Evolutionary conservation across 805 yeast species (phyloP).

Genomic region (Citeromyces matritensis): DNA sequence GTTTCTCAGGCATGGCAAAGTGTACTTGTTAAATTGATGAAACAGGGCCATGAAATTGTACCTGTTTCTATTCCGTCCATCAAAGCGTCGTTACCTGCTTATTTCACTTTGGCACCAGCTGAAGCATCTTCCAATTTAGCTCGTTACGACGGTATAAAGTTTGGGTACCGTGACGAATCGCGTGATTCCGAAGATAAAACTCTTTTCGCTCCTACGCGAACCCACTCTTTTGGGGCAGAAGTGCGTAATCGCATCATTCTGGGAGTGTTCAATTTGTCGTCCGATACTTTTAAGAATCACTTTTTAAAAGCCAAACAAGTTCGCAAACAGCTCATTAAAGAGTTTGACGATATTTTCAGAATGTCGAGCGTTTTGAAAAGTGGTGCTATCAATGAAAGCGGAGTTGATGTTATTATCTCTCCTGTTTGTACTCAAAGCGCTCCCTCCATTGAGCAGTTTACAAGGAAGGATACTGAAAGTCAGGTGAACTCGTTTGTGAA

Average conservation of each 20-base stretch:
- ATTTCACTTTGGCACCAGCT: slow-evolving; percentile 79
- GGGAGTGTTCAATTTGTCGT: slow-evolving; percentile 77
- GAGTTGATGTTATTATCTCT: slow-evolving; percentile 56
- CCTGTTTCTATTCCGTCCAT: slow-evolving; percentile 63
- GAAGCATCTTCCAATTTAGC: slow-evolving; percentile 91
- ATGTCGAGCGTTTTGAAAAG: slow-evolving; percentile 24
- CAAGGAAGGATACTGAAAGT: slow-evolving; percentile 16
- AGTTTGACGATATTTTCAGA: slow-evolving; percentile 52
- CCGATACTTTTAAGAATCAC: slow-evolving; percentile 60
- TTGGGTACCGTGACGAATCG: slow-evolving; percentile 36
- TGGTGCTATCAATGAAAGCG: slow-evolving; percentile 10
- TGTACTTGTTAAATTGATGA: slow-evolving; percentile 25
- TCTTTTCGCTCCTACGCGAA: slow-evolving; percentile 44
- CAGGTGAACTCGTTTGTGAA: slow-evolving; percentile 49
- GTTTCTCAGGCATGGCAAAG: slow-evolving; percentile 31
- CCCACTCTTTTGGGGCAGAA: slow-evolving; percentile 60
- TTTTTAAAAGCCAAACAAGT: slow-evolving; percentile 62
- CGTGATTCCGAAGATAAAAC: slow-evolving; percentile 14
- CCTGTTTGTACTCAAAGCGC: slow-evolving; percentile 58
- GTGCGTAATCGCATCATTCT: slow-evolving; percentile 71
- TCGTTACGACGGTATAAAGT: slow-evolving; percentile 82
- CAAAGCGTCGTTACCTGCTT: slow-evolving; percentile 55
- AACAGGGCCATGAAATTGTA: slow-evolving; percentile 37
- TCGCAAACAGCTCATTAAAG: slow-evolving; percentile 42
- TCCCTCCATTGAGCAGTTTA: slow-evolving; percentile 32